Base-by-base conservation (phyloP, 1,284 basidiomycete genomes). In the Pulveroboletus sp. region DNA sequence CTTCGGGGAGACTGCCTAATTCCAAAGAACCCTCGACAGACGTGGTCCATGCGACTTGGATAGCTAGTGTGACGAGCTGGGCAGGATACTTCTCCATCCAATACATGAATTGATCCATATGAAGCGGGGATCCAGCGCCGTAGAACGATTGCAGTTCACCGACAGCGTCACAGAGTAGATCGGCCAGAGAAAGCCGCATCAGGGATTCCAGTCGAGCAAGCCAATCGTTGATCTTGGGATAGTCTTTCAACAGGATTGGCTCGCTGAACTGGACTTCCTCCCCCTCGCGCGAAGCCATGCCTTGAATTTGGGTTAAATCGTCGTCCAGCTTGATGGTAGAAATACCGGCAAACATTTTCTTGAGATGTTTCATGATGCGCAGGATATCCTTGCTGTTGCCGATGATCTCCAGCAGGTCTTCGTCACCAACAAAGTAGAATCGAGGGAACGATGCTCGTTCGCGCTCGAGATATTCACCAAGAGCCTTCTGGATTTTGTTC, bases 331-430 rank as follows among this genome's bases (percentile, higher is more conserved):
- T 83, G 60, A 99, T 82, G 0, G 92, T 94, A 0, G 94, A 91
- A 45, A 99, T 90, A 39, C 98, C 97, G 8, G 97, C 97, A 74
- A 99, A 99, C 97, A 99, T 99, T 83, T 99, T 99, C 79, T 98
- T 98, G 61, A 99, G 82, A 75, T 99, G 97, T 70, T 98, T 98
- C 89, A 97, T 93, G 73, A 98, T 93, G 29, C 96, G 90, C 46
- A 94, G 77, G 62, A 98, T 96, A 69, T 99, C 97, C 75, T 98
- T 99, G 81, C 94, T 96, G 78, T 99, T 99, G 62, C 97, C 97
- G 61, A 99, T 98, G 68, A 99, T 99, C 74, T 99, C 97, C 60
- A 99, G 83, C 62, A 99, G 76, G 72, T 99, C 97, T 72, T 99
- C 98, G 75, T 99, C 97, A 68, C 97, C 97, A 54, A 99, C 96